These are phyloP conservation scores for Scheffersomyces illinoinensis DNA, from an alignment of 1,139 yeast species.

Conservation along the genomic window DNA sequence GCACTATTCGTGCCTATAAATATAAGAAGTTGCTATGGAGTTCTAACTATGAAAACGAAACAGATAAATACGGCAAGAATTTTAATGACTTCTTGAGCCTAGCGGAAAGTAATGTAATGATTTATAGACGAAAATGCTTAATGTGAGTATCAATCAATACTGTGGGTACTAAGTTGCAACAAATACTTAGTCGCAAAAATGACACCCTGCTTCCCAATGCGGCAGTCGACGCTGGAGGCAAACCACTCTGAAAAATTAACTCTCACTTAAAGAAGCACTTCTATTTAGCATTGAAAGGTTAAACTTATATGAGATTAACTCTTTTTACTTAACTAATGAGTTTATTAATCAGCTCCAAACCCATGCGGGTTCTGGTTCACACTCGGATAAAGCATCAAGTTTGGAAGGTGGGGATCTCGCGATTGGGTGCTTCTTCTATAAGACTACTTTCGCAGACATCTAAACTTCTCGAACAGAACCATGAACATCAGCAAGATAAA, in stretches of 20 bases:
- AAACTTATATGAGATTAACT: neutral
- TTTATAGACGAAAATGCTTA: neutral
- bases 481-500: conserved; percentile 7
- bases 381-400: neutral
- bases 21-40: no score
- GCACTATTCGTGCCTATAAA: no score
- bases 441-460: neutral
- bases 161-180: neutral
- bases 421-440: neutral
- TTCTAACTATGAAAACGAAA: no score
- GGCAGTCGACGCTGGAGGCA: conserved; percentile 19
- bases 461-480: neutral
- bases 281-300: neutral
- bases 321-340: neutral
- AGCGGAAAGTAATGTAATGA: neutral
- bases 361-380: neutral
- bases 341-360: neutral
- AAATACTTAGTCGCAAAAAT: neutral
- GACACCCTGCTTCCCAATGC: conserved; percentile 9
- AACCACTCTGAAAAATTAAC: conserved; percentile 6
- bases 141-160: no score
- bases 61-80: no score
- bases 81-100: neutral
- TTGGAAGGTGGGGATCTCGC: neutral
- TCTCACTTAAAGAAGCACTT: neutral